Evolutionary conservation across 257 asterid genomes (phyloP).

Genomic region (Solanum dulcamara): DNA sequence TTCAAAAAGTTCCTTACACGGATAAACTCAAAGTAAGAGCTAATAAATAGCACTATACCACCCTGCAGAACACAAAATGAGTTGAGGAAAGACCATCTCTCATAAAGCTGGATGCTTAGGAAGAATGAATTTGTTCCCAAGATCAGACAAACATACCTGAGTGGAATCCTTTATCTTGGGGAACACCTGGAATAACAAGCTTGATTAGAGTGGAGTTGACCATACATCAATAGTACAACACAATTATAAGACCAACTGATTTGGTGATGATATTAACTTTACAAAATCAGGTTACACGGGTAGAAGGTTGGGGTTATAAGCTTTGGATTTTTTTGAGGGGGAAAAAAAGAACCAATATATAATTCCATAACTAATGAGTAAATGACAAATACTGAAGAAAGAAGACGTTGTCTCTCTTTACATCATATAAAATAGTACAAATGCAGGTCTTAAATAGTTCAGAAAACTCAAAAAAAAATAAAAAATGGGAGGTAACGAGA

Average conservation of each 20-base stretch:
- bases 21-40: constrained; percentile 89
- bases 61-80: constrained; percentile 29
- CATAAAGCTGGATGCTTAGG: background rate
- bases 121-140: background rate
- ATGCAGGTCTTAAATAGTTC: background rate
- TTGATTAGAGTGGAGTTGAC: background rate
- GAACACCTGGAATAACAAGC: constrained; percentile 52
- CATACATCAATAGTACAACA: background rate
- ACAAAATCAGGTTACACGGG: background rate
- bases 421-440: background rate
- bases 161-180: constrained; percentile 82
- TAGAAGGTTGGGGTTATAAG: background rate
- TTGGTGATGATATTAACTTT: background rate
- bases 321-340: background rate
- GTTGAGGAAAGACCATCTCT: background rate
- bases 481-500: background rate
- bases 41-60: constrained; percentile 73
- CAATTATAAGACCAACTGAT: background rate
- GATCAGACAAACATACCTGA: constrained; percentile 39
- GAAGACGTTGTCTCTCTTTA: background rate
- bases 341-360: background rate
- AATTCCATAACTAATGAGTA: background rate
- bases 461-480: background rate
- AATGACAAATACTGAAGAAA: background rate
- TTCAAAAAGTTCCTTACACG: constrained; percentile 72